Evolutionary conservation across 768 basidiomycete genomes (phyloP).

Genomic region (Porpolomopsis calyptriformis): DNA sequence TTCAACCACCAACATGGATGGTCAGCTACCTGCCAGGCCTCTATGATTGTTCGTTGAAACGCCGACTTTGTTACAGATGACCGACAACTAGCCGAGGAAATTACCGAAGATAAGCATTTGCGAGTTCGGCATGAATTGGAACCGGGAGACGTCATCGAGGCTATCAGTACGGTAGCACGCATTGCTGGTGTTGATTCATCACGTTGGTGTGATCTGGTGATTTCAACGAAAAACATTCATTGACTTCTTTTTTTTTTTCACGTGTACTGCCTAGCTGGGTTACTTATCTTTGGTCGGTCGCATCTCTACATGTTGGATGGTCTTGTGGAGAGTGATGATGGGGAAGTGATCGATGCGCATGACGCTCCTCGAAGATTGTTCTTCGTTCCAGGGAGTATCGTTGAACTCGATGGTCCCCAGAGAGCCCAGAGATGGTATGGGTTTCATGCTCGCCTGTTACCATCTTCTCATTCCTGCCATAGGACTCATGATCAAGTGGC

Average conservation of each 20-base stretch:
- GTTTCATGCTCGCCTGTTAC: background rate
- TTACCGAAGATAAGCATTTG: constrained; percentile 81
- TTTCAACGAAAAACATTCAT: background rate
- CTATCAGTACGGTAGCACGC: constrained; percentile 74
- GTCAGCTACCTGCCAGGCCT: constrained; percentile 22
- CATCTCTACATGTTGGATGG: constrained; percentile 90
- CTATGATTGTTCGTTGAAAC: constrained; percentile 2
- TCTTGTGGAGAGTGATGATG: constrained; percentile 74
- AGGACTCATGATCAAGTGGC: constrained; percentile 77
- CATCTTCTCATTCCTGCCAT: constrained; percentile 2
- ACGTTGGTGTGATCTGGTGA: constrained; percentile 41
- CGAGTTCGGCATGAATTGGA: constrained; percentile 80
- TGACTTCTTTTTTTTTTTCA: constrained; percentile 1
- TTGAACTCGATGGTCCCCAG: constrained; percentile 72
- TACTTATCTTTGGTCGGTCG: constrained; percentile 76
- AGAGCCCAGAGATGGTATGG: constrained; percentile 73
- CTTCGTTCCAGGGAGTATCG: constrained; percentile 74
- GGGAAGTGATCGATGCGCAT: constrained; percentile 79
- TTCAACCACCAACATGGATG: constrained; percentile 50
- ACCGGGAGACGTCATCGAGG: constrained; percentile 83
- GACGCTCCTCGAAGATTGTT: constrained; percentile 77
- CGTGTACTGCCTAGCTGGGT: constrained; percentile 48
- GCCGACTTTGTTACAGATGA: constrained; percentile 22
- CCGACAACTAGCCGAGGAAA: constrained; percentile 60
- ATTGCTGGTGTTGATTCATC: constrained; percentile 88